Base-by-base conservation (phyloP, 805 yeast species). In the Ogataea polymorpha region DNA sequence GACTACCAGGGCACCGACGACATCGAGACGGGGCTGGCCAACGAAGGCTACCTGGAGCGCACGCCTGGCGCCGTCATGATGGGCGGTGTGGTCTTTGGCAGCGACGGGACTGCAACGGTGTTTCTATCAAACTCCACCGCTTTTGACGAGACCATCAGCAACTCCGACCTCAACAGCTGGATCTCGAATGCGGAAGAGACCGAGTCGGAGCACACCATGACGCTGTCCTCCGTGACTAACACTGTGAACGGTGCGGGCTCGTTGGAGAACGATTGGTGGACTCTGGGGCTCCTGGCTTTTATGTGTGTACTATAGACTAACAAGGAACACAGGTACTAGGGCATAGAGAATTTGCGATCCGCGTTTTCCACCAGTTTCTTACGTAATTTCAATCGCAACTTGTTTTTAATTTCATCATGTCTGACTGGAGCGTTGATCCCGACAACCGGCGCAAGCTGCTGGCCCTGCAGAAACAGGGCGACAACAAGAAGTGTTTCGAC, bases 381-480 rank as follows among this genome's bases (percentile, higher is more conserved):
- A 20, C 21, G 21, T 20, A 20, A 20, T 7, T 6, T 10, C 21
- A 20, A 20, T 20, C 21, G 21, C 21, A 20, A 20, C 21, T 20
- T 20, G 21, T 33, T 33, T 30, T 25, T 14, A 23, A 23, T 11
- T 17, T 33, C n/a, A 18, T 20, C 15, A 70, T 70, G 74, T 66
- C 78, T 21, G 82, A 80, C 46, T 83, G 90, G 97, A 82, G 93
- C 21, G 93, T 90, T 41, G 95, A 90, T 61, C 96, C 97, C 13
- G 96, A 88, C 54, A 83, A 86, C 45, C 84, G 95, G 63, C 80
- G 96, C 59, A 80, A 83, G 60, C 71, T 86, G 29, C 56, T 79
- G 51, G 80, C 80, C 31, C 67, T 91, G 46, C 98, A 91, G 59
- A 88, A 88, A 60, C 70, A 71, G 34, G 95, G 91, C 20, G 82